Evolutionary conservation across 2,329 filamentous ascomycete species (phyloP).

Genomic region (Xylaria sp.): DNA sequence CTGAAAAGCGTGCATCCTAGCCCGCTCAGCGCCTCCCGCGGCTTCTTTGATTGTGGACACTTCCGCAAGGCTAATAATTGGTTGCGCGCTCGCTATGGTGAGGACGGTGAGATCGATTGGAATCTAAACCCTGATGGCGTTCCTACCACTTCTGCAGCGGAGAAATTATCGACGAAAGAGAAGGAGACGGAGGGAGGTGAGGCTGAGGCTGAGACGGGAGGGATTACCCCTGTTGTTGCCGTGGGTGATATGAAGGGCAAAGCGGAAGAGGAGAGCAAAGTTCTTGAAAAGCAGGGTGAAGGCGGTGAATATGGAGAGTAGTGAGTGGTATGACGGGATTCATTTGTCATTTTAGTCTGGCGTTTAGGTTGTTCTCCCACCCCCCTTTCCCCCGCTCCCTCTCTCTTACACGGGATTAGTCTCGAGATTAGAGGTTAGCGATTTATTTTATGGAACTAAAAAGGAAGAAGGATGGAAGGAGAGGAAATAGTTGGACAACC

Average conservation of each 20-base stretch:
- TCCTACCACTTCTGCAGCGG: slow-evolving; percentile 40
- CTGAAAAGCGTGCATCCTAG: slow-evolving; percentile 91
- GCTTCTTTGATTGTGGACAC: slow-evolving; percentile 86
- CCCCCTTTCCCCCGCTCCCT: too few relatives aligned
- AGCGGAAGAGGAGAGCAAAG: slow-evolving; percentile 44
- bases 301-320: slow-evolving; percentile 30
- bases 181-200: slow-evolving; percentile 37
- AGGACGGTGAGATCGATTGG: slow-evolving; percentile 88
- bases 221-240: slow-evolving; percentile 38
- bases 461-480: neutral
- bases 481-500: neutral
- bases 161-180: slow-evolving; percentile 30
- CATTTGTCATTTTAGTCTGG: neutral
- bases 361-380: neutral
- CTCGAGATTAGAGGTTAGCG: neutral
- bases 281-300: slow-evolving; percentile 47
- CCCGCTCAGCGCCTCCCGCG: slow-evolving; percentile 83
- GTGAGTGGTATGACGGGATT: neutral
- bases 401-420: neutral
- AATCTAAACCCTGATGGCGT: slow-evolving; percentile 59
- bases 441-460: neutral
- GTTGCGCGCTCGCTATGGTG: slow-evolving; percentile 81
- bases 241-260: slow-evolving; percentile 42
- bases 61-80: slow-evolving; percentile 87
- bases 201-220: slow-evolving; percentile 24